Conservation (phyloP, 169 alveolate genomes). For the Sarcocystis neurona region DNA sequence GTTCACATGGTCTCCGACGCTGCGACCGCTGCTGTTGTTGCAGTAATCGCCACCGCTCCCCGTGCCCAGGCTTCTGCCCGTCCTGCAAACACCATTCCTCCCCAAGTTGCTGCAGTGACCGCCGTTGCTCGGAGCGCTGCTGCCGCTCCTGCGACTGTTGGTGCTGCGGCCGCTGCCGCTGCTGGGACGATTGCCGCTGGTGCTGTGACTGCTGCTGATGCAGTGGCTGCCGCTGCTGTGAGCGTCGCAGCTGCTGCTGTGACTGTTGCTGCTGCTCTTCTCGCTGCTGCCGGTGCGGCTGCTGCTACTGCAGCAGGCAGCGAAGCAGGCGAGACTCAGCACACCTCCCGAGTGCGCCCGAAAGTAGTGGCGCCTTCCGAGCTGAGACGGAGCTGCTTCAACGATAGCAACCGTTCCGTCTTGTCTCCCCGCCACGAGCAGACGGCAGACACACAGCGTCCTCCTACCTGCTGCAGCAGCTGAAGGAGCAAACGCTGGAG, state of each 20-base stretch:
- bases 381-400: neutral
- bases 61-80: no score
- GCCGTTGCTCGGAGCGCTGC: no score
- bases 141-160: neutral
- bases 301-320: neutral
- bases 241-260: neutral
- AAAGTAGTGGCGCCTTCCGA: conserved; percentile 24
- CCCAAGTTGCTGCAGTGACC: no score
- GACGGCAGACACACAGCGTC: neutral
- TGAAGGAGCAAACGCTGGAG: no score
- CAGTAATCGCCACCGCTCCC: no score
- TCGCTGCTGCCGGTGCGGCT: neutral
- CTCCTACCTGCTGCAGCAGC: neutral
- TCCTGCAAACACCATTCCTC: no score
- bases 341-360: conserved; percentile 66
- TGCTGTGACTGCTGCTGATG: neutral
- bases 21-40: no score
- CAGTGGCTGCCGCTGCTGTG: neutral
- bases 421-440: conserved; percentile 9
- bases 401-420: conserved; percentile 21
- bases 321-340: conserved; percentile 17
- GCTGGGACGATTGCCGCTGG: no score
- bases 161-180: neutral
- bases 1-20: no score
- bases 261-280: neutral